Conservation (phyloP, 1,284 basidiomycete genomes). For the Stygiomarasmius scandens region DNA sequence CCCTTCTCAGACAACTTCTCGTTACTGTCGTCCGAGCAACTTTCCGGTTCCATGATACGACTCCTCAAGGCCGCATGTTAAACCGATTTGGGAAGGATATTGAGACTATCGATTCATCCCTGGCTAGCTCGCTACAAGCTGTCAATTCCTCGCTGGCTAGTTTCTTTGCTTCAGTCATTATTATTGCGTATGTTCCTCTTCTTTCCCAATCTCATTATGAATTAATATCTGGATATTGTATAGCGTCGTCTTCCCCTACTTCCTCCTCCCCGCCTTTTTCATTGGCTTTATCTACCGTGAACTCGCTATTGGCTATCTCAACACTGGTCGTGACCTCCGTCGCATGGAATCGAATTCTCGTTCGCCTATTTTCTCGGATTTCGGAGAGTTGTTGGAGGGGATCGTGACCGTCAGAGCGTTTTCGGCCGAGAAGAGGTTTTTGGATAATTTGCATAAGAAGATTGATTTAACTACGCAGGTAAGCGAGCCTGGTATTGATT, state of each 20-base stretch:
- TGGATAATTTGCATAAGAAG: constrained; percentile 69
- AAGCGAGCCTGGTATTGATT: constrained; percentile 5
- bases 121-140: constrained; percentile 71
- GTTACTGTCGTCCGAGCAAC: constrained; percentile 65
- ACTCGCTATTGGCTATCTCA: constrained; percentile 74
- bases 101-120: constrained; percentile 73
- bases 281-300: constrained; percentile 66
- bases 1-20: constrained; percentile 43
- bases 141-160: constrained; percentile 75
- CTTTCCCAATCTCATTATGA: background rate
- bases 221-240: too few species aligned
- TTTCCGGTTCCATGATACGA: constrained; percentile 46
- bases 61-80: constrained; percentile 58
- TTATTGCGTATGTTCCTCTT: constrained; percentile 50
- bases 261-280: constrained; percentile 70
- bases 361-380: constrained; percentile 77
- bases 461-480: constrained; percentile 70
- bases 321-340: constrained; percentile 76
- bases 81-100: constrained; percentile 79
- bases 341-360: constrained; percentile 77
- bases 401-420: constrained; percentile 90
- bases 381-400: constrained; percentile 79
- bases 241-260: constrained; percentile 70
- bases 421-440: constrained; percentile 80
- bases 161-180: constrained; percentile 70